Conservation (phyloP, 305 asterid genomes). For the Fraxinus albicans region DNA sequence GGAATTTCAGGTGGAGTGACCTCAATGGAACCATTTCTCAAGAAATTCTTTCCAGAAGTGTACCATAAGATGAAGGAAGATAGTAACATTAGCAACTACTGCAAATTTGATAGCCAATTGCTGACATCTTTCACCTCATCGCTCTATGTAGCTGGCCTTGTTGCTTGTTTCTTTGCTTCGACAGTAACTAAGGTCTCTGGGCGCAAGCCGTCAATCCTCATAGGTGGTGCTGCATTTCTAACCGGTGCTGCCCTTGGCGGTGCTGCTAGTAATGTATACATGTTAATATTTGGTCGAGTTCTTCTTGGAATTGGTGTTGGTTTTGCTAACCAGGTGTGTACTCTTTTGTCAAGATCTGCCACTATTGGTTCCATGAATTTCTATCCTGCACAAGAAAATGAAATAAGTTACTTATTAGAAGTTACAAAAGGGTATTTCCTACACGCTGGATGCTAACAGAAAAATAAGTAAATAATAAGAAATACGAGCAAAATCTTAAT, state of each 20-base stretch:
- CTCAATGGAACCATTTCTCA: conserved; percentile 38
- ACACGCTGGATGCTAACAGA: not conserved
- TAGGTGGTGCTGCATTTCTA: conserved; percentile 30
- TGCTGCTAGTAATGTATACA: conserved; percentile 41
- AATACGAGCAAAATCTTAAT: not conserved
- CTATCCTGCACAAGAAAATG: not conserved
- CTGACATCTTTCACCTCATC: conserved; percentile 59
- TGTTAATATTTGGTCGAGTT: conserved; percentile 49
- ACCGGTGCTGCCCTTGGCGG: conserved; percentile 48
- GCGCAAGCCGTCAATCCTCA: conserved; percentile 44
- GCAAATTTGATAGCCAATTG: conserved; percentile 57
- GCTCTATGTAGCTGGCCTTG: conserved; percentile 48
- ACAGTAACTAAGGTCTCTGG: conserved; percentile 46
- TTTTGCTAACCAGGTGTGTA: conserved; percentile 47
- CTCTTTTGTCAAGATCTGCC: not conserved
- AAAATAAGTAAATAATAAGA: not conserved
- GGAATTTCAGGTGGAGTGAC: conserved; percentile 69
- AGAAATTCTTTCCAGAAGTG: conserved; percentile 51
- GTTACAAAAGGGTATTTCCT: not conserved
- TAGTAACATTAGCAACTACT: conserved; percentile 42
- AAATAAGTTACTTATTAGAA: not conserved
- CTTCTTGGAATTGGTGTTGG: conserved; percentile 64
- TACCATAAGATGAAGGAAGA: conserved; percentile 43
- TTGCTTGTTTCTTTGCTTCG: conserved; percentile 53
- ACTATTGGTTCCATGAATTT: not conserved